A percentile compares a stretch with the other conserved stretches of the same genome.
phyloP scores from a whole-genome alignment of 1,139 yeast genomes.

The Yamadazyma atlantica region DNA sequence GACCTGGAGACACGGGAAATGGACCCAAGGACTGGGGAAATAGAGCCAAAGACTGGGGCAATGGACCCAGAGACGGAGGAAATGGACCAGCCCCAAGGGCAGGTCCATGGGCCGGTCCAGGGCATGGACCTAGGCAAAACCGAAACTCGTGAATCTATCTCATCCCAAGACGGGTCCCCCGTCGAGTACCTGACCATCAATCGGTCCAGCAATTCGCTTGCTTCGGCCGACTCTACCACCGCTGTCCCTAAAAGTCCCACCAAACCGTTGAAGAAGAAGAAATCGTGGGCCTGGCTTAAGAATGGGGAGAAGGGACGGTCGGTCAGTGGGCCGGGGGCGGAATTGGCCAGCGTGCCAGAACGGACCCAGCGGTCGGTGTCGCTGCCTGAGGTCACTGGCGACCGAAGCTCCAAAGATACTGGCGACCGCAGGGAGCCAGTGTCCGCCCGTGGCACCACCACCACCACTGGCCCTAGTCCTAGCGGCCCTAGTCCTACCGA shows the following conservation, averaged over 20 bases:
- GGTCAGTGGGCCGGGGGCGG: conserved; percentile 15
- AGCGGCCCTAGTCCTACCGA: no score
- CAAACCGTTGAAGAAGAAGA: conserved; percentile 16
- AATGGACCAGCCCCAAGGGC: no score
- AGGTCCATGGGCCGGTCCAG: no score
- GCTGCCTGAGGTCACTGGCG: no score
- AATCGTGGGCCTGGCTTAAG: conserved; percentile 19
- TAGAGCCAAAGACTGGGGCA: no score
- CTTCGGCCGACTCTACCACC: conserved; percentile 11
- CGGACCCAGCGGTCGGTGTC: no score
- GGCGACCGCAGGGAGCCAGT: background rate
- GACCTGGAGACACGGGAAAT: no score
- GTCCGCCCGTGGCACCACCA: background rate
- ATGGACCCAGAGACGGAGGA: no score
- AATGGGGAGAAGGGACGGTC: conserved; percentile 11
- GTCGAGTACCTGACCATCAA: conserved; percentile 6
- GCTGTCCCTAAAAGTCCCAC: conserved; percentile 9
- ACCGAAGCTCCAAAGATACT: background rate
- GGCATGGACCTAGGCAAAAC: no score
- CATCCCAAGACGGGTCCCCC: conserved; percentile 9
- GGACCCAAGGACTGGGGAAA: no score
- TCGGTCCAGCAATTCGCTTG: conserved; percentile 12
- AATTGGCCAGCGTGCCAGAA: conserved; percentile 14
- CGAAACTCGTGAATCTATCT: conserved; percentile 16
- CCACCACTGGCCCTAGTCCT: no score